Evolutionary conservation across 2,329 filamentous ascomycete genomes (phyloP), one percentile per base, ranked within the genome.

Genomic region (Escovopsis sp.): DNA sequence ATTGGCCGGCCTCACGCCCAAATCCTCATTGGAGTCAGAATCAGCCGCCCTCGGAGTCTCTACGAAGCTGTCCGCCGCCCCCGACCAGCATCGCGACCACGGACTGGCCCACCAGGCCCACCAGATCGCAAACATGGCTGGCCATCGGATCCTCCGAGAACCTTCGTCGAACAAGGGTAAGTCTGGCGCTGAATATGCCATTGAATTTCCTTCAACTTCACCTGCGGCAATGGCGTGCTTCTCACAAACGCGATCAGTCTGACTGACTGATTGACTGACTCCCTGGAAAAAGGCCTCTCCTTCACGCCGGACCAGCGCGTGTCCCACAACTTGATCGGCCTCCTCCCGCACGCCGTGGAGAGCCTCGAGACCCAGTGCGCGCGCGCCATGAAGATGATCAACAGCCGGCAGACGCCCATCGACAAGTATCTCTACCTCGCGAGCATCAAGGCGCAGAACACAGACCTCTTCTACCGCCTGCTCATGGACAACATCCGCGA

Each of bases 371-470:
- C 70, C 42, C 76, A 80, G 59, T 74, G 72, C 54, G 68, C 69
- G 52, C 69, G 77, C 64, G 82, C 80, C 57, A 76, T 88, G 66
- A 78, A 77, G 61, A 80, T 87, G 66, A 80, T 89, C 54, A 71
- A 78, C 45, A 73, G 73, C 47, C 78, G 82, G 49, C 65, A 73
- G 49, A 84, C 82, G 38, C 66, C 69, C 50, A 77, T 91, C 55
- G 84, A 89, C 72, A 85, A 84, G 67, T 89, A 87, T 64, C 73
- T 87, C 43, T 91, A 89, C 64, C 70, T 91, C 59, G 84, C 81
- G 37, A 71, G 75, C 49, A 65, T 89, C 61, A 83, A 86, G 65
- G 73, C 73, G 58, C 75, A 80, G 54, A 89, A 88, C 59, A 73
- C 77, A 48, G 80, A 89, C 60, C 74, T 91, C 45, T 91, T 89